Evolutionary conservation across 2,329 filamentous ascomycete species (phyloP).

Genomic region (Pezicula neosporulosa): DNA sequence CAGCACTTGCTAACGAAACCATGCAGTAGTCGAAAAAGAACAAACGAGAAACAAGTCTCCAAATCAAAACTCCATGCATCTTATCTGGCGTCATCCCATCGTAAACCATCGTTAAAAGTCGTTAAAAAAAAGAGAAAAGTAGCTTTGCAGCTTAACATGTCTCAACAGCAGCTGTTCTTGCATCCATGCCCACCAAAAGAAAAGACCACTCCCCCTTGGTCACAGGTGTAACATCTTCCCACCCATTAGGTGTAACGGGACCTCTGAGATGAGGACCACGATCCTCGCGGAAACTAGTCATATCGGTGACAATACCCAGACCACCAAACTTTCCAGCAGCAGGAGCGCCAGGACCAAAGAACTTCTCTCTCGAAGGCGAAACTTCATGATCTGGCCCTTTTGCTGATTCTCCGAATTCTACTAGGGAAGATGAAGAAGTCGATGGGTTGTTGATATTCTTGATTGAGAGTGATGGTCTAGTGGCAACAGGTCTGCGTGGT

Average conservation of each 20-base stretch:
- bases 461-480: neutral
- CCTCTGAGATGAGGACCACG: constrained; percentile 33
- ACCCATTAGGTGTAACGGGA: constrained; percentile 54
- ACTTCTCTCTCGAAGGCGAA: too few species aligned
- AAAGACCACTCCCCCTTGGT: constrained; percentile 62
- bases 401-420: neutral
- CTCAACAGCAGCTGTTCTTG: constrained; percentile 47
- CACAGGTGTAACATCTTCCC: constrained; percentile 59
- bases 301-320: neutral
- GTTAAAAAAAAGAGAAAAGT: neutral
- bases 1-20: constrained; percentile 28
- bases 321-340: too few species aligned
- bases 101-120: too few species aligned
- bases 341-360: too few species aligned
- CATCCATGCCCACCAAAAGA: constrained; percentile 44
- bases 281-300: constrained; percentile 13
- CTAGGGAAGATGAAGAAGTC: neutral
- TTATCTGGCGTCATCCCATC: neutral
- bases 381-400: too few species aligned
- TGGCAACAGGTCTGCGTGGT: neutral
- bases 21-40: neutral
- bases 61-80: too few species aligned
- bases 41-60: neutral
- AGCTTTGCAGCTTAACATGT: constrained; percentile 35
- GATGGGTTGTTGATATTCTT: neutral